Percentiles rank a stretch among this genome's conserved stretches.
Conservation (phyloP, 495 filamentous ascomycete genomes). For the Xylaria scruposa region DNA sequence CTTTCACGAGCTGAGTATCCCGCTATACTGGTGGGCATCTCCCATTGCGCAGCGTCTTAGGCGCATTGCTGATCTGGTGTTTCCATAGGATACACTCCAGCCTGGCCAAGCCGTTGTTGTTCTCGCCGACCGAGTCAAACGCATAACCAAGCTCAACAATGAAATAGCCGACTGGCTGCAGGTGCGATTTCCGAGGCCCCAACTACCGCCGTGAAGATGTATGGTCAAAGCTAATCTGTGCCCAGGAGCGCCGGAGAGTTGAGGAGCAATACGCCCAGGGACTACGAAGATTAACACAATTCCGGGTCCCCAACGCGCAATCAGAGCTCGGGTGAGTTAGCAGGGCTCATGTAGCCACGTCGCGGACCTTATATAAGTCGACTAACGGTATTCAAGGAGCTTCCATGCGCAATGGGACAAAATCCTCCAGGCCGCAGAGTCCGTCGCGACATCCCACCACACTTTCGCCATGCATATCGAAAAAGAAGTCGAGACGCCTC, state of each 20-base stretch:
- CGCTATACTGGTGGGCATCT: conserved; percentile 82
- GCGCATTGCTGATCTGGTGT: conserved; percentile 24
- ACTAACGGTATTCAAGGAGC: conserved; percentile 62
- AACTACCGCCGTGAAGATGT: neutral
- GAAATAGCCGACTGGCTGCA: conserved; percentile 98
- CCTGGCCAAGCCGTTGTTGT: conserved; percentile 84
- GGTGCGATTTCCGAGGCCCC: conserved; percentile 58
- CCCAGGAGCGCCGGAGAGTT: conserved; percentile 86
- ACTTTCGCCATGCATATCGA: conserved; percentile 85
- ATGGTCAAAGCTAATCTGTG: conserved; percentile 30
- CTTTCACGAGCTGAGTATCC: conserved; percentile 94
- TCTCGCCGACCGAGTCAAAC: conserved; percentile 85
- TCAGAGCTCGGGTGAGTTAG: conserved; percentile 83
- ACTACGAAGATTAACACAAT: conserved; percentile 79
- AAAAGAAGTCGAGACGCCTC: conserved; percentile 84
- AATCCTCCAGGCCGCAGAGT: conserved; percentile 79
- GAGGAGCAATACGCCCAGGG: conserved; percentile 91
- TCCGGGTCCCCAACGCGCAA: conserved; percentile 71
- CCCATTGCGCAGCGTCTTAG: conserved; percentile 7
- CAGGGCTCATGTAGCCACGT: neutral
- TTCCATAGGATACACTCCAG: conserved; percentile 75
- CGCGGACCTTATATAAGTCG: neutral
- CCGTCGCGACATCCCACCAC: conserved; percentile 84
- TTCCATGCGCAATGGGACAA: conserved; percentile 93
- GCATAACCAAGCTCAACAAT: conserved; percentile 83